Evolutionary conservation across 2,329 filamentous ascomycete species (phyloP), one percentile per base, ranked within the genome.

Genomic region (Coniochaeta pulveracea): DNA sequence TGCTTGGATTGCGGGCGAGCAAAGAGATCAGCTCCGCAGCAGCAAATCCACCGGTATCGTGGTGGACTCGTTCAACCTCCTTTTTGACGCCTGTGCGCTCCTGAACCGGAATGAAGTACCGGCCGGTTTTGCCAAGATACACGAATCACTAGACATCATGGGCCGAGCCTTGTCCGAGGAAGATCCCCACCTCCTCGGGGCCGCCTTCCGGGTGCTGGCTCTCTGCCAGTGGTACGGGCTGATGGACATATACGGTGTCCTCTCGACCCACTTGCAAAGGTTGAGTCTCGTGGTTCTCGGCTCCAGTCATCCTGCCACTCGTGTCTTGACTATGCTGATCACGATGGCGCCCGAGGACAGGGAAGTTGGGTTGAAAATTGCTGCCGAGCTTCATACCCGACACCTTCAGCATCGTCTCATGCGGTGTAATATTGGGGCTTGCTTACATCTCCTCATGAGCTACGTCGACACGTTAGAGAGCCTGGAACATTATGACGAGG

Each of bases 171-270:
- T 31, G 18, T 10, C n/a, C 17, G 28, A 31, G 11, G 28, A 31
- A 21, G 28, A 31, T 14, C 28, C 18, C 6, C 28, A 19, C 28
- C 22, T 31, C n/a, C 28, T 31, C 6, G 28, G 19, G 11, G 19
- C 28, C 12, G 17, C 18, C 3, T 31, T 31, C n/a, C 28, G 28
- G 9, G 28, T 22, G 7, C 28, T 31, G n/a, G 28, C 28, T 5
- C 28, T 31, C n/a, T 31, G 28, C n/a, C 28, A 31, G n/a, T 31
- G 28, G 28, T 31, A 31, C 19, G 22, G 16, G 6, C 28, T 31
- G 16, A 17, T 19, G 11, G 28, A 22, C 18, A 31, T 31, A 12
- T 31, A 31, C 19, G 4, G 28, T 3, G 22, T 31, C n/a, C 18
- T 31, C 5, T 10, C 16, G 10, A 31, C 27, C 6, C 27, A 30